Base-by-base conservation (phyloP, 768 basidiomycete species). In the Serendipita indica region DNA sequence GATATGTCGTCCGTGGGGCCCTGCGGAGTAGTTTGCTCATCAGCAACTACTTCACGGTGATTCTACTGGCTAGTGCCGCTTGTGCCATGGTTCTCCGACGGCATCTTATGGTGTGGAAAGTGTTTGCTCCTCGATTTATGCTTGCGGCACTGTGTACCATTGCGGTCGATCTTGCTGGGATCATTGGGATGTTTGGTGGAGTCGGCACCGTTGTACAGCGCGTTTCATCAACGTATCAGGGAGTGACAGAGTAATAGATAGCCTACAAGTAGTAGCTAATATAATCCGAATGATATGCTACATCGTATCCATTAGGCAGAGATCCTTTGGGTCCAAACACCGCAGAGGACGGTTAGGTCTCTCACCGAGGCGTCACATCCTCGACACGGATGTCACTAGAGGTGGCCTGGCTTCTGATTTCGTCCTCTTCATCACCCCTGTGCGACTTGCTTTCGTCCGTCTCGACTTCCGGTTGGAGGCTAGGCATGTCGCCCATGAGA, bases 101-200 rank as follows among this genome's bases (percentile, higher is more conserved):
- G 43, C 92, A 97, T 68, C 69, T 96, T 63, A 96, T 96, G 92
- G 92, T 97, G 22, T 99, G 96, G 96, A 97, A 98, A 72, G 84
- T 98, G 2, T 99, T 97, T 65, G 94, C 93, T 34, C 96, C 96
- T 62, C 72, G 94, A 62, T 96, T 93, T 67, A 93, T 97, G 84
- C 67, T 79, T 14, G 86, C 78, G 0, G 89, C 79, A 0, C 65
- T 80, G 2, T 77, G 77, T 28, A 68, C 94, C 33, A 39, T 89
- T 3, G 78, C 78, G 1, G 79, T 89, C 1, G 94, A 98, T 70
- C 33, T 83, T 0, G 84, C 75, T 0, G 70, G 86, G 18, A 57
- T 90, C 56, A 30, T 85, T 13, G 86, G 82, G 0, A 73, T 87
- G 2, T 76, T 75, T 0, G 64, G 84, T 3, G 86, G 84, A 1